Conservation (phyloP, 106 monocot genomes). For the Acorus calamus region DNA sequence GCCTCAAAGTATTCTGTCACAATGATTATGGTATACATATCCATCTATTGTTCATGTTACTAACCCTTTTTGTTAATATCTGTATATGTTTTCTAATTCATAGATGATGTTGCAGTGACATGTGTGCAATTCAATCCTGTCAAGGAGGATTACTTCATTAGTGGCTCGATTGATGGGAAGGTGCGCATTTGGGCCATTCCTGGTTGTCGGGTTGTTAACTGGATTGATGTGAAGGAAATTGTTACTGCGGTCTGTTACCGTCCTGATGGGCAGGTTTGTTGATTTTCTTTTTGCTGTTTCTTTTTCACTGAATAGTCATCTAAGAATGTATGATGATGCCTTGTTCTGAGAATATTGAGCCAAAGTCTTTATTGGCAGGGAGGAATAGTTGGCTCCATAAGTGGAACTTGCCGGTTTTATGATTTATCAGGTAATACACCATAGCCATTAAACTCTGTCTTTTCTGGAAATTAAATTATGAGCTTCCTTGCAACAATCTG, state of each 20-base stretch:
- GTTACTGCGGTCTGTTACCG: constrained; percentile 54
- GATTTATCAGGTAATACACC: constrained; percentile 39
- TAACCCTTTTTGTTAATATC: neutral
- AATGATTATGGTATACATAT: constrained; percentile 52
- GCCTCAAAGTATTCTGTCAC: constrained; percentile 71
- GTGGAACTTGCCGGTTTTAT: constrained; percentile 54
- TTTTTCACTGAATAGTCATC: neutral
- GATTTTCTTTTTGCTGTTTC: neutral
- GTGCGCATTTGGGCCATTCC: constrained; percentile 43
- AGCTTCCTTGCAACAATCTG: too few relatives aligned
- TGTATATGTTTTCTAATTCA: neutral
- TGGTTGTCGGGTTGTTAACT: constrained; percentile 40
- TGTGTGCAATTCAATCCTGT: constrained; percentile 60
- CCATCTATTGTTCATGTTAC: too few relatives aligned
- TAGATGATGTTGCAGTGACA: constrained; percentile 39
- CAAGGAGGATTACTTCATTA: constrained; percentile 48
- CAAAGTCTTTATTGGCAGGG: constrained; percentile 26
- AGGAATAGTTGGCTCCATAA: constrained; percentile 47
- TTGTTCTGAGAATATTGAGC: neutral
- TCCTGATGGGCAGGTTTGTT: constrained; percentile 48
- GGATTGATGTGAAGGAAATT: constrained; percentile 57
- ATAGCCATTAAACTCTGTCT: too few relatives aligned
- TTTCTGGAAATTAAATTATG: too few relatives aligned
- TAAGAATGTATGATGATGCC: neutral
- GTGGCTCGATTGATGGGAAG: constrained; percentile 75